phyloP scores from a whole-genome alignment of 2,329 filamentous ascomycete species.

The Mycocentrospora acerina region DNA sequence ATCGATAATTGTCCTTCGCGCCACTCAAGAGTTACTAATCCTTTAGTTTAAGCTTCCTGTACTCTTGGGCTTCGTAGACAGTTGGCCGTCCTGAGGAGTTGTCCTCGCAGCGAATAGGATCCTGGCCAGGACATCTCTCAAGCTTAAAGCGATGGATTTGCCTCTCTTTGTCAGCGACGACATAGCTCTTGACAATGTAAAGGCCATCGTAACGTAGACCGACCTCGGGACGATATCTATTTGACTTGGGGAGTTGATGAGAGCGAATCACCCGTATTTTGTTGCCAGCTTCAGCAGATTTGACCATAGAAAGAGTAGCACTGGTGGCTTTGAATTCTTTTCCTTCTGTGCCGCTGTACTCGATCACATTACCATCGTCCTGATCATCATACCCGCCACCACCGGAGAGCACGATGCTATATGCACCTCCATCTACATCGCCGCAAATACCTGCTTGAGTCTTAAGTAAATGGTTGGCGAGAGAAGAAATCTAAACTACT shows the following conservation, averaged over 20 bases:
- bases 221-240: constrained; percentile 47
- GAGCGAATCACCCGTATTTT: constrained; percentile 56
- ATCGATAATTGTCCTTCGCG: no score
- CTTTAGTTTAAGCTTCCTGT: constrained; percentile 18
- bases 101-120: constrained; percentile 49
- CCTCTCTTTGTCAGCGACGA: constrained; percentile 44
- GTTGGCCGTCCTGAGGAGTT: constrained; percentile 47
- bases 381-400: constrained; percentile 51
- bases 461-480: not conserved
- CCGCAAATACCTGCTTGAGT: constrained; percentile 52
- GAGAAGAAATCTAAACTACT: not conserved
- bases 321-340: constrained; percentile 33
- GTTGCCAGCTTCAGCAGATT: constrained; percentile 34
- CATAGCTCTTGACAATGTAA: constrained; percentile 49
- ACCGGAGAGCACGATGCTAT: constrained; percentile 57
- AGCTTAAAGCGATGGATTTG: constrained; percentile 53
- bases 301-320: constrained; percentile 48
- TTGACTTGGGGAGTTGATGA: constrained; percentile 37
- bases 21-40: no score
- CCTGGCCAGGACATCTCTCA: constrained; percentile 46
- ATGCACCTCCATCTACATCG: constrained; percentile 48
- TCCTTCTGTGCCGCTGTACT: constrained; percentile 55
- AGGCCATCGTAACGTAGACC: constrained; percentile 62
- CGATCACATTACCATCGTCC: constrained; percentile 53
- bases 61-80: constrained; percentile 28